Evolutionary conservation across 176 grass and related monocot genomes (phyloP), one percentile per base, ranked within the genome.

Genomic region (Cenchrus americanus): DNA sequence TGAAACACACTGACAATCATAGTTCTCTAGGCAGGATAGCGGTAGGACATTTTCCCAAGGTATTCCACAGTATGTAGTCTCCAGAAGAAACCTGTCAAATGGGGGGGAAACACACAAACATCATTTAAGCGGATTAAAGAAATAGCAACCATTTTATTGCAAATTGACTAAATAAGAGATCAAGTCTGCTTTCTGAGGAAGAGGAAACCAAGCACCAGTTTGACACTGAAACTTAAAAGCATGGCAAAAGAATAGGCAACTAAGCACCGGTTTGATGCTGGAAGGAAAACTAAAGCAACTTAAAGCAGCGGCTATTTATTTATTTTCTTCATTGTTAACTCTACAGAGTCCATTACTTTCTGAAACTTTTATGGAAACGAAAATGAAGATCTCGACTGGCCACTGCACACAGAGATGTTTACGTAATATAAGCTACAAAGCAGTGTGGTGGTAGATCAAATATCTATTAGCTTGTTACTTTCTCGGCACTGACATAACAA

Each of bases 31-130:
- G 87, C 41, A 82, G 77, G 22, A 82, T 79, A 51, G 85, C 78
- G 0, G 85, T 84, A 34, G 92, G 92, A 43, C 92, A 94, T 85
- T 77, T 94, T 75, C 92, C 89, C 52, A 94, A 85, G 58, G 92
- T 94, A 82, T 94, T 94, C 92, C 92, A 94, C 57, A 94, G 49
- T 79, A 94, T 87, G 78, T 94, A 94, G 71, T 92, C 89, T 83
- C 93, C 93, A 51, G 93, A 88, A 55, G 93, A 92, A 66, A 70
- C 90, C 93, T 94, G 87, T n/a, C 14, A 78, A 88, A 83, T 15
- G 14, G n/a, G 17, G 48, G n/a, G 65, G 26, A 67, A 75, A 63
- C 53, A 49, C 42, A 82, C 24, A 26, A 17, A 55, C 17, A 19
- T 21, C 59, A 42, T 70, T 76, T 76, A 40, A 17, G 68, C 40